Conservation (phyloP, 345 rosid genomes). For the Physaria fendleri region DNA sequence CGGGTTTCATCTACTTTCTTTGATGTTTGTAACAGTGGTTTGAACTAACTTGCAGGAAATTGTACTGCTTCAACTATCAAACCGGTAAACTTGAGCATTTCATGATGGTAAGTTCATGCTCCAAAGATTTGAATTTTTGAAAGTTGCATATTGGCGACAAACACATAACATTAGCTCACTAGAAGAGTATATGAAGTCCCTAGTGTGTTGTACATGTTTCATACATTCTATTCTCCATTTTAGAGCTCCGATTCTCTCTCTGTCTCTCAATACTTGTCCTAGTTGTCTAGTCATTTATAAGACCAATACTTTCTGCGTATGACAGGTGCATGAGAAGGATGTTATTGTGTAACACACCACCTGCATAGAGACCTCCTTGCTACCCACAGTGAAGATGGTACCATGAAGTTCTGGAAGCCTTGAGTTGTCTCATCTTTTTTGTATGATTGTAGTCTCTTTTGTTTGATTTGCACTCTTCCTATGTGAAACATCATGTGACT, state of each 20-base stretch:
- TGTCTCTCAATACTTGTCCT: background rate
- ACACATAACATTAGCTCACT: background rate
- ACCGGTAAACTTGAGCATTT: slow-evolving; percentile 95
- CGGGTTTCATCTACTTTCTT: no score
- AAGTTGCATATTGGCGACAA: background rate
- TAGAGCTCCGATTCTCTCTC: no score
- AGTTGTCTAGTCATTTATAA: background rate
- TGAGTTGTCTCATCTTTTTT: slow-evolving; percentile 10
- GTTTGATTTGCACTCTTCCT: background rate
- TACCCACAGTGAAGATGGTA: slow-evolving; percentile 56
- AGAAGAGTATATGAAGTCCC: no score
- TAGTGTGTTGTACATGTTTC: no score
- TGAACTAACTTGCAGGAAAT: slow-evolving; percentile 44
- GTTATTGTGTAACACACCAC: slow-evolving; percentile 46
- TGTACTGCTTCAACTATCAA: slow-evolving; percentile 94
- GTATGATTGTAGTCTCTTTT: background rate
- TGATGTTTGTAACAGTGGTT: background rate
- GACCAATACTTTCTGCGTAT: background rate
- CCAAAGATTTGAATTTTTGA: background rate
- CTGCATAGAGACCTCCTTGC: slow-evolving; percentile 83
- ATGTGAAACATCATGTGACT: background rate
- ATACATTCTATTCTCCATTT: no score
- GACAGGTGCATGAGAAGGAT: slow-evolving; percentile 92
- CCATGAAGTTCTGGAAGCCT: slow-evolving; percentile 81
- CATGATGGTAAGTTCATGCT: slow-evolving; percentile 58